phyloP scores from a whole-genome alignment of 805 yeast genomes.

The Nakazawaea pomicola region DNA sequence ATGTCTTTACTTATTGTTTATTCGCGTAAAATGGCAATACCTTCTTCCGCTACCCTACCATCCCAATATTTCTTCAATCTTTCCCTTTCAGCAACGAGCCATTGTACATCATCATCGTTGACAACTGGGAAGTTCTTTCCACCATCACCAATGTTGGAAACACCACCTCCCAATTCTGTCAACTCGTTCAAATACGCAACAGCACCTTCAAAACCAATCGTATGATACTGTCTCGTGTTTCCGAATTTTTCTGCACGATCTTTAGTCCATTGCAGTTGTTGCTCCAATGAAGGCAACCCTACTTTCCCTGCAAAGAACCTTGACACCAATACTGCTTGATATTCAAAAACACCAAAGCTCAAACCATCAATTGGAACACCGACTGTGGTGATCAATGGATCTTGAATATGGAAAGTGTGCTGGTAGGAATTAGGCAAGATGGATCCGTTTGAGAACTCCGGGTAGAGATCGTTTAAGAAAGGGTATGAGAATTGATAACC shows the following conservation, averaged over 20 bases:
- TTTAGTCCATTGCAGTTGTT: conserved; percentile 28
- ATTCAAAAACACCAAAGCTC: conserved; percentile 35
- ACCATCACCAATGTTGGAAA: neutral
- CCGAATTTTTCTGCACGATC: conserved; percentile 24
- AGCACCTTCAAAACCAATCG: conserved; percentile 30
- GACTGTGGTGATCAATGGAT: conserved; percentile 29
- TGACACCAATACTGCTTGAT: conserved; percentile 33
- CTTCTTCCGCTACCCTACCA: neutral
- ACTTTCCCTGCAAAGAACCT: conserved; percentile 28
- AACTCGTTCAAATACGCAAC: conserved; percentile 22
- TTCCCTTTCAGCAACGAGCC: neutral
- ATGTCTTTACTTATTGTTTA: no score
- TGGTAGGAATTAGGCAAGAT: conserved; percentile 26
- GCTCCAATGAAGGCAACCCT: conserved; percentile 24
- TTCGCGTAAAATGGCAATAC: neutral
- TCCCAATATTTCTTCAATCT: neutral
- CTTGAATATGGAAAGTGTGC: conserved; percentile 28
- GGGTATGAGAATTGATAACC: conserved; percentile 23
- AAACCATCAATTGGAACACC: conserved; percentile 35
- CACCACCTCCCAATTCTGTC: conserved; percentile 24
- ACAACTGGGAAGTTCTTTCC: conserved; percentile 10
- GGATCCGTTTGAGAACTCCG: conserved; percentile 23
- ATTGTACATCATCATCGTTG: neutral
- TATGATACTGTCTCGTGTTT: conserved; percentile 22
- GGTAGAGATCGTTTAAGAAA: conserved; percentile 17